These are phyloP conservation scores for Tetrapisispora fleetii DNA, from an alignment of 805 yeast species.

Conservation along the genomic window DNA sequence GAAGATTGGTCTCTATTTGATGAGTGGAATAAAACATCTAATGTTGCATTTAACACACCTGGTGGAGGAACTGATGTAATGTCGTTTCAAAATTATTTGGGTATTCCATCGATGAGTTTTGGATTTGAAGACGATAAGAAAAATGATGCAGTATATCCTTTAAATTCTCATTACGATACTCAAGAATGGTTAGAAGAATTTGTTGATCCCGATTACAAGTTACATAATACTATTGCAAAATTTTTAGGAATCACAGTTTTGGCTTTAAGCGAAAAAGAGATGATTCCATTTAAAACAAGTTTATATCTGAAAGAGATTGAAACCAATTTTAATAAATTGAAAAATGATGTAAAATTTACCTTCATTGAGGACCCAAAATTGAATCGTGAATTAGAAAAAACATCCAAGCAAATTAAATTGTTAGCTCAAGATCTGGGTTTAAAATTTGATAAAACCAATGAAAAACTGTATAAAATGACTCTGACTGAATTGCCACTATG, in stretches of 20 bases:
- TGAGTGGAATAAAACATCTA: conserved; percentile 34
- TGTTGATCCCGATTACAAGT: conserved; percentile 43
- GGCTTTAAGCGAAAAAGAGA: conserved; percentile 47
- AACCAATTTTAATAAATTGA: conserved; percentile 26
- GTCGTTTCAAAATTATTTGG: conserved; percentile 56
- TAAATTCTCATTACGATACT: conserved; percentile 52
- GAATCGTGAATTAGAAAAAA: conserved; percentile 4
- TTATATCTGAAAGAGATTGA: conserved; percentile 40
- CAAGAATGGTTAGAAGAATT: conserved; percentile 43
- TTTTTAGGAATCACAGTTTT: conserved; percentile 48
- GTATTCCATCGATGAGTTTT: conserved; percentile 51
- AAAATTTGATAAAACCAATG: conserved; percentile 40
- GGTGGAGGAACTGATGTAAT: conserved; percentile 47
- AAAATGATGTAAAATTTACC: conserved; percentile 12
- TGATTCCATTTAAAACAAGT: conserved; percentile 38
- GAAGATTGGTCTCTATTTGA: conserved; percentile 37
- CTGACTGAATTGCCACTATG: conserved; percentile 74
- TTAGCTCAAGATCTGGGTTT: conserved; percentile 21
- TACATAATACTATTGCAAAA: conserved; percentile 49
- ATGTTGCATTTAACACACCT: conserved; percentile 32
- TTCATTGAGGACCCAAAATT: conserved; percentile 19
- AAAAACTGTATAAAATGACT: conserved; percentile 40
- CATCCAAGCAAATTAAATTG: conserved; percentile 5
- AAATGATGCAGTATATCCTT: conserved; percentile 44
- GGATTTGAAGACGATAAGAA: conserved; percentile 31